Evolutionary conservation across 768 basidiomycete species (phyloP), one percentile per base, ranked within the genome.

Genomic region (Leccinum boreale): DNA sequence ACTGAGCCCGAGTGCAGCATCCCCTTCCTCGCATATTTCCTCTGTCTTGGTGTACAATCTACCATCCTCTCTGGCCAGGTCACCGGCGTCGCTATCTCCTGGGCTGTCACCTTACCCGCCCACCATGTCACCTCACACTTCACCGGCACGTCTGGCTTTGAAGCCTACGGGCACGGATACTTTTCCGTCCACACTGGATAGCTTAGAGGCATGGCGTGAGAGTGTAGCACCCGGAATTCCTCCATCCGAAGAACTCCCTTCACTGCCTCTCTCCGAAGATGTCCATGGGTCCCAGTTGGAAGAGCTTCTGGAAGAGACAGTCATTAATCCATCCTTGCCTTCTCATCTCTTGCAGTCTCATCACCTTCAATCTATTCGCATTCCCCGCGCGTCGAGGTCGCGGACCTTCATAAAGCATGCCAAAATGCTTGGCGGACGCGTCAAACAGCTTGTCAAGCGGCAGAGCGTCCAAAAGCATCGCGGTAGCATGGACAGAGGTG

Each of bases 161-260:
- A 60, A 62, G 51, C 62, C 71, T 12, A 72, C 60, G 7, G 69
- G 71, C 14, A 72, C 71, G n/a, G 63, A 69, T 14, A 61, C 73
- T 3, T 72, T 74, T 45, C 71, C 71, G 33, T 72, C 71, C 5
- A 62, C 58, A n/a, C 23, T 72, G 48, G 67, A 73, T 44, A 48
- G 54, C 53, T 57, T 72, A 54, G 63, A 72, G 24, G 61, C 64
- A 52, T 73, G 71, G 73, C 67, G 69, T 5, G 64, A 71, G 55
- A 58, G 56, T 44, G 63, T 67, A 36, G 52, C 48, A 3, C 50
- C 60, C 52, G 66, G 64, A 15, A 49, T 56, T 23, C 58, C 63
- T 60, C 65, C 21, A 42, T 56, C 61, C 33, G 62, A 69, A 56
- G 62, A 61, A 44, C 53, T 48, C 31, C 48, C n/a, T 3, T 56